Evolutionary conservation across 495 filamentous ascomycete species (phyloP).

Genomic region (Mytilinidion resinicola): DNA sequence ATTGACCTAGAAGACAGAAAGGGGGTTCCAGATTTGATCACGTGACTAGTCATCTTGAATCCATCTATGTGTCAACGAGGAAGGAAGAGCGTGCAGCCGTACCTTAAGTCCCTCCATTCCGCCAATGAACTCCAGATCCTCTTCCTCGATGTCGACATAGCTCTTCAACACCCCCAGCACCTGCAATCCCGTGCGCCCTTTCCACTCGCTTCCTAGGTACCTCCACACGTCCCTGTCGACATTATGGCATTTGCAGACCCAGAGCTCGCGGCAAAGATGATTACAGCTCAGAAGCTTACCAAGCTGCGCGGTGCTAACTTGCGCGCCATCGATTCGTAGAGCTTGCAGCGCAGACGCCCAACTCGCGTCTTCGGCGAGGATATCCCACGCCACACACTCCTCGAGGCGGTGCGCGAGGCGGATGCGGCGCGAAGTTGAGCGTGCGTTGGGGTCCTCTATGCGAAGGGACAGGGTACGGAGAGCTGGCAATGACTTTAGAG

Average conservation of each 20-base stretch:
- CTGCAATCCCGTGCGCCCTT: constrained; percentile 7
- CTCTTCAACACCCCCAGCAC: constrained; percentile 18
- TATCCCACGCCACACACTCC: constrained; percentile 14
- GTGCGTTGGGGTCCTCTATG: constrained; percentile 22
- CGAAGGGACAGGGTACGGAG: constrained; percentile 25
- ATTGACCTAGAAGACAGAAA: not conserved
- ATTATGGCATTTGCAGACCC: constrained; percentile 24
- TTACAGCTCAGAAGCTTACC: constrained; percentile 5
- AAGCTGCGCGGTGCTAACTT: constrained; percentile 10
- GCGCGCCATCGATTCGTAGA: constrained; percentile 18
- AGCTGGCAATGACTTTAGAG: constrained; percentile 10
- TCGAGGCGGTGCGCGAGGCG: constrained; percentile 3
- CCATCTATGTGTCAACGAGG: not conserved
- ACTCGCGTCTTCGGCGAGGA: constrained; percentile 8
- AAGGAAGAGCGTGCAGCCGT: not conserved
- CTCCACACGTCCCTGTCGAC: constrained; percentile 23
- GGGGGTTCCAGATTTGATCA: not conserved
- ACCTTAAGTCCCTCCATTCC: constrained; percentile 20
- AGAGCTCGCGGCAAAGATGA: constrained; percentile 14
- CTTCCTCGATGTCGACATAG: constrained; percentile 17
- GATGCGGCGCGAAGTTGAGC: not conserved
- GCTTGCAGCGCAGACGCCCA: constrained; percentile 15
- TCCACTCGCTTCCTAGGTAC: constrained; percentile 19
- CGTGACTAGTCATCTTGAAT: too few species aligned
- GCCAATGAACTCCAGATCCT: constrained; percentile 19